Evolutionary conservation across 139 green algal species (phyloP), one percentile per base, ranked within the genome.

Genomic region (Gonium pectorale): DNA sequence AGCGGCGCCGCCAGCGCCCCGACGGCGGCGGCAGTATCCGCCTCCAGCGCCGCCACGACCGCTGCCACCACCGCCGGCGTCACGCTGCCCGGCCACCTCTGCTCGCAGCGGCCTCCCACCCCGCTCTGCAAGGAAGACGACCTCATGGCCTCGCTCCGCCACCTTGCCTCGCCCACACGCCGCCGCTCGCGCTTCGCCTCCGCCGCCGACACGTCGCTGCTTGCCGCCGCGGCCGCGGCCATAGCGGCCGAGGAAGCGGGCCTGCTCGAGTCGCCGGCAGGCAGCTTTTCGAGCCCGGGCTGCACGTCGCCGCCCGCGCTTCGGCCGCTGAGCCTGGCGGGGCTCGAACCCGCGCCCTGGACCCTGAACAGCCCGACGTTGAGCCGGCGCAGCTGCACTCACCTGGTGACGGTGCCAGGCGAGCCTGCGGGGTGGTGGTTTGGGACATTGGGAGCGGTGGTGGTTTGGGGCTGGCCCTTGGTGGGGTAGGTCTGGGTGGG

Each of bases 171-270:
- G 4, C 54, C 60, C 60, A 51, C 21, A 1, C 27, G 62, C 1
- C 77, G 77, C 43, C 77, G 77, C 62, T 83, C 77, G 15, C 77
- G 77, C n/a, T 83, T 83, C 31, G 77, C 77, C 6, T 46, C 41
- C 13, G 22, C 75, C 21, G 40, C 41, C n/a, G 77, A 83, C 60
- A 31, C 77, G 7, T 56, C 43, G 31, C 41, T 83, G 31, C 44
- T 83, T 9, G 62, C 62, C 7, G 77, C 77, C 4, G 77, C 77
- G 3, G 29, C 43, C 1, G 77, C 77, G 22, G 77, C 77, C 19
- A 40, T 83, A 9, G 77, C 43, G 1, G 59, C 60, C 5, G 77
- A 83, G 7, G 62, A 66, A 24, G 60, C 60, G 17, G 75, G 60
- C 33, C 40, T 81, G 38, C 54, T 81, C 7, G 74, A 82, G 11